phyloP scores from a whole-genome alignment of 306 rosid genomes.

The Lathyrus sativus region DNA sequence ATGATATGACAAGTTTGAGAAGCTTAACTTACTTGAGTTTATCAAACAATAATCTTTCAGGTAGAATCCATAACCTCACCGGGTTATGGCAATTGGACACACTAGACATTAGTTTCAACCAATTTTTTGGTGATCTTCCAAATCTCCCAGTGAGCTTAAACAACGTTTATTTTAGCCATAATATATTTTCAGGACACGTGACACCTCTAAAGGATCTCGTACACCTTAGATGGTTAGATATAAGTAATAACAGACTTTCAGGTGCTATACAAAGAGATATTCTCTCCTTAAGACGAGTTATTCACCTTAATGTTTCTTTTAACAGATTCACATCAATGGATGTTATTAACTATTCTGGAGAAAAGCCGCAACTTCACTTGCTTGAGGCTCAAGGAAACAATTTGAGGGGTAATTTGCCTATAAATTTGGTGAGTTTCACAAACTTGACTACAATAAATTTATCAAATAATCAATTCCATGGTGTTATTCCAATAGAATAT shows the following conservation, averaged over 20 bases:
- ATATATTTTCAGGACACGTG: slow-evolving; percentile 37
- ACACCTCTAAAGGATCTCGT: slow-evolving; percentile 37
- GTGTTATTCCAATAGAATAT: slow-evolving; percentile 47
- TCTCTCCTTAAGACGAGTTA: slow-evolving; percentile 27
- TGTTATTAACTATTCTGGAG: slow-evolving; percentile 1
- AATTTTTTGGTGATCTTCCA: slow-evolving; percentile 47
- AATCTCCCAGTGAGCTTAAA: slow-evolving; percentile 44
- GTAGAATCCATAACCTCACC: slow-evolving; percentile 45
- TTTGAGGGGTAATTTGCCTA: slow-evolving; percentile 48
- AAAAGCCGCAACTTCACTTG: slow-evolving; percentile 34
- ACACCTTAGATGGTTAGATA: slow-evolving; percentile 36
- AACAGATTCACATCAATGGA: slow-evolving; percentile 46
- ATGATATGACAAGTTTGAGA: slow-evolving; percentile 33
- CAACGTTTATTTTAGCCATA: slow-evolving; percentile 36
- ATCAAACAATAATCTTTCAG: slow-evolving; percentile 45
- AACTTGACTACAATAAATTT: slow-evolving; percentile 43
- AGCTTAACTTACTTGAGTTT: slow-evolving; percentile 46
- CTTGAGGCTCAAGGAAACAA: slow-evolving; percentile 51
- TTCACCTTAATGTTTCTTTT: slow-evolving; percentile 46
- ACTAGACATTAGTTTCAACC: slow-evolving; percentile 46
- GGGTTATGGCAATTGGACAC: slow-evolving; percentile 48
- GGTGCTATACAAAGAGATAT: slow-evolving; percentile 41
- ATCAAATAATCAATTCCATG: slow-evolving; percentile 44
- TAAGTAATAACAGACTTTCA: slow-evolving; percentile 49
- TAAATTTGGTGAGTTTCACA: slow-evolving; percentile 42